Evolutionary conservation across 116 monocot genomes (phyloP).

Genomic region (Papilionanthe hybrid): DNA sequence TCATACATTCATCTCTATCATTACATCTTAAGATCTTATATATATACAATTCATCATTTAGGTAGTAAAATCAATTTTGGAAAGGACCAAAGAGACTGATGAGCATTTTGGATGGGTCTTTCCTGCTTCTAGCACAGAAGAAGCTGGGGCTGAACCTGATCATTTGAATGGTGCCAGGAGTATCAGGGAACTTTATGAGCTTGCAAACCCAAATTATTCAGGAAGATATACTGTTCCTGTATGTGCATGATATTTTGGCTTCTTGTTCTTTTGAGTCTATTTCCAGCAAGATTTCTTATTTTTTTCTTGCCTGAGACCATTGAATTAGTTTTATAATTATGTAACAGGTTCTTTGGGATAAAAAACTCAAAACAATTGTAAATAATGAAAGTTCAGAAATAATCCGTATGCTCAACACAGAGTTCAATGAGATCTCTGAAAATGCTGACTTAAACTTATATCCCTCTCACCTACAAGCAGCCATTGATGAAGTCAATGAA

Average conservation of each 20-base stretch:
- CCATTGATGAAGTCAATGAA: conserved; percentile 68
- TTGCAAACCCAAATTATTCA: conserved; percentile 66
- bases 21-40: background rate
- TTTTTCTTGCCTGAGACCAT: background rate
- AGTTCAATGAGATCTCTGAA: conserved; percentile 67
- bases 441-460: conserved; percentile 67
- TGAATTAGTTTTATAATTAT: background rate
- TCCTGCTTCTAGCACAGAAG: conserved; percentile 45
- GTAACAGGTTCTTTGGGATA: conserved; percentile 85
- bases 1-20: background rate
- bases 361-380: conserved; percentile 73
- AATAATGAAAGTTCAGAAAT: conserved; percentile 82
- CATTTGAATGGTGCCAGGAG: conserved; percentile 59
- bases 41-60: conserved; percentile 4
- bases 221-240: conserved; percentile 87
- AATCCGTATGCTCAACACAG: conserved; percentile 78
- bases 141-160: conserved; percentile 67
- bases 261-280: background rate
- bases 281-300: background rate
- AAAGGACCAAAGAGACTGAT: conserved; percentile 71
- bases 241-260: conserved; percentile 14
- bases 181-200: conserved; percentile 68
- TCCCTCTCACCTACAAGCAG: conserved; percentile 41
- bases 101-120: conserved; percentile 87
- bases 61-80: conserved; percentile 50